phyloP scores from a whole-genome alignment of 164 flowering plant genomes.

The Akebia trifoliata region DNA sequence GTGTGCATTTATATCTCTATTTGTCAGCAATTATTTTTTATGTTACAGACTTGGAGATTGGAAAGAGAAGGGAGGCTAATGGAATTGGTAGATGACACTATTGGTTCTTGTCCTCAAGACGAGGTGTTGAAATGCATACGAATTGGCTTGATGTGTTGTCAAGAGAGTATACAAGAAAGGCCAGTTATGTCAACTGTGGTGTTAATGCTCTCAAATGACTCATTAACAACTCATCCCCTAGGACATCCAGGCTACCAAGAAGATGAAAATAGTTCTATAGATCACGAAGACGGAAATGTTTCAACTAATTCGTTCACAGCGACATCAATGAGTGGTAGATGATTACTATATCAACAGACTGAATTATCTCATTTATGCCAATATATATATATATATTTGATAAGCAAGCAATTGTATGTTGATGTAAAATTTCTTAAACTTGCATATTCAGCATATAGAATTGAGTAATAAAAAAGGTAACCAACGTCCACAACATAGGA shows the following conservation, averaged over 20 bases:
- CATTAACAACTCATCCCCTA: slow-evolving; percentile 2
- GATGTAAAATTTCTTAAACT: no score
- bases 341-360: no score
- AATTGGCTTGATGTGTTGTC: slow-evolving; percentile 5
- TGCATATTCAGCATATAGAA: no score
- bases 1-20: no score
- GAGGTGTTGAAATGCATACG: slow-evolving; percentile 6
- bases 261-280: not conserved
- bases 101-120: slow-evolving; percentile 12
- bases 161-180: slow-evolving; percentile 2
- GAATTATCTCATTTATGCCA: no score
- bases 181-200: slow-evolving; percentile 6
- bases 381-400: no score
- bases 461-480: no score
- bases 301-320: not conserved
- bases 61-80: slow-evolving; percentile 2
- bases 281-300: not conserved
- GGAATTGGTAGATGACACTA: slow-evolving; percentile 9
- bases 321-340: slow-evolving; percentile 1
- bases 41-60: slow-evolving; percentile 6
- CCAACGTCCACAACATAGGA: no score
- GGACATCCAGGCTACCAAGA: no score
- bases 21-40: no score
- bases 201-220: not conserved
- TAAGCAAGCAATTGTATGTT: no score